Evolutionary conservation across 2,329 filamentous ascomycete species (phyloP), one percentile per base, ranked within the genome.

Genomic region (Aspergillus novoparasiticus): DNA sequence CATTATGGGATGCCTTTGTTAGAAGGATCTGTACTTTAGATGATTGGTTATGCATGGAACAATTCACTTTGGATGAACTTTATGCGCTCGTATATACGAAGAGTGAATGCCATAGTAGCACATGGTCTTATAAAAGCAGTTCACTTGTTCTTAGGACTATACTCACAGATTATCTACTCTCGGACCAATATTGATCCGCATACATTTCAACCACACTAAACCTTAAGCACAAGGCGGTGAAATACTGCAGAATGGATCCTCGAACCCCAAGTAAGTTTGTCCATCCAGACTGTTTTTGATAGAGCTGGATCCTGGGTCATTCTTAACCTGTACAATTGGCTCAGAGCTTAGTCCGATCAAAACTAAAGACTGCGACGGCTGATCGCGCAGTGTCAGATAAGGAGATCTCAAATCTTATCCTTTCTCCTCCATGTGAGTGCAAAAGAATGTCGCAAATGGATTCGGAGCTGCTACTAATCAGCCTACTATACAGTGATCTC

Each of bases 171-270:
- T 36, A 36, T 1, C 14, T 3, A 34, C 6, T 14, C 14, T 34
- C 58, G 59, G 64, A 30, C 23, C n/a, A 66, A 66, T 19, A 30
- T 60, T 62, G 21, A 46, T 64, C 64, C 64, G n/a, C 30, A 11
- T 11, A 14, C 6, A 23, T 11, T 32, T 57, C 62, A 19, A 21
- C 3, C 34, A 23, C 46, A 57, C 66, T 65, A 68, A 41, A 54
- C 64, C 51, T 6, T 50, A 65, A 68, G 54, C 39, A 55, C 11
- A 48, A 71, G 69, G 75, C 73, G 75, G 74, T 75, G 28, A 60
- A 9, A 2, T 0, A 1, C 2, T 69, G 74, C 74, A 77, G 61
- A 77, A 77, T 69, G 58, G 55, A 54, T 58, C 59, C 61, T 64
- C 57, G 56, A 39, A 68, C 59, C 51, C 68, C 67, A 59, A 56